phyloP scores from a whole-genome alignment of 2,329 filamentous ascomycete species.

The Ceratocystis albifundus region DNA sequence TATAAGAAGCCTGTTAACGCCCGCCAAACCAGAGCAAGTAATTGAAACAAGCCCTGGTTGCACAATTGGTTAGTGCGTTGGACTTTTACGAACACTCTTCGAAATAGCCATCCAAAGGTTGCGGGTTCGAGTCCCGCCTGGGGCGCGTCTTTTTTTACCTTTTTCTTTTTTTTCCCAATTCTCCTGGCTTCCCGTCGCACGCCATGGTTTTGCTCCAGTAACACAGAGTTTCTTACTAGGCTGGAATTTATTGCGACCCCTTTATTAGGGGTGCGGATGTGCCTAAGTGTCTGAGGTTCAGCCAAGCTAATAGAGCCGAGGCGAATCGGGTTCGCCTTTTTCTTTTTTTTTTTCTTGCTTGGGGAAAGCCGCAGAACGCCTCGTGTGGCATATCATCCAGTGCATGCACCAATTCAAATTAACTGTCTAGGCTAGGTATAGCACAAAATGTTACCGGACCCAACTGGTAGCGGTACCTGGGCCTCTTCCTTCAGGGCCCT shows the following conservation, averaged over 20 bases:
- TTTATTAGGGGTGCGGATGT: too few relatives aligned
- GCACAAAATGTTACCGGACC: background rate
- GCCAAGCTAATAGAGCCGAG: background rate
- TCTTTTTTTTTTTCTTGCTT: background rate
- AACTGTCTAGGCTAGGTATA: background rate
- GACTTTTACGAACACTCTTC: conserved; percentile 23
- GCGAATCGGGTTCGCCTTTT: background rate
- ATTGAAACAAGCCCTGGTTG: conserved; percentile 22
- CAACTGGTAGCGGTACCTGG: background rate
- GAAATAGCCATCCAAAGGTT: conserved; percentile 24
- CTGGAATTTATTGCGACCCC: background rate
- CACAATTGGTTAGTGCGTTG: conserved; percentile 26
- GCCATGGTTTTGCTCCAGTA: background rate
- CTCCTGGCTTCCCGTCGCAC: background rate
- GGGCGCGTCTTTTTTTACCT: conserved; percentile 18
- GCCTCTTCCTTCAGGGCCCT: background rate
- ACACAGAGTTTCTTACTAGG: background rate
- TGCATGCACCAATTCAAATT: background rate
- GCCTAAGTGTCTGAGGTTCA: too few relatives aligned
- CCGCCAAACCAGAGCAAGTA: background rate
- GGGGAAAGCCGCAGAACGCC: background rate
- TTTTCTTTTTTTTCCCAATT: background rate
- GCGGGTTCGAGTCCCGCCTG: conserved; percentile 25
- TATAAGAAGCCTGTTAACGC: background rate
- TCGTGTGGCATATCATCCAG: background rate